Evolutionary conservation across 2,329 filamentous ascomycete species (phyloP), one percentile per base, ranked within the genome.

Genomic region (Epichloe hybrida): DNA sequence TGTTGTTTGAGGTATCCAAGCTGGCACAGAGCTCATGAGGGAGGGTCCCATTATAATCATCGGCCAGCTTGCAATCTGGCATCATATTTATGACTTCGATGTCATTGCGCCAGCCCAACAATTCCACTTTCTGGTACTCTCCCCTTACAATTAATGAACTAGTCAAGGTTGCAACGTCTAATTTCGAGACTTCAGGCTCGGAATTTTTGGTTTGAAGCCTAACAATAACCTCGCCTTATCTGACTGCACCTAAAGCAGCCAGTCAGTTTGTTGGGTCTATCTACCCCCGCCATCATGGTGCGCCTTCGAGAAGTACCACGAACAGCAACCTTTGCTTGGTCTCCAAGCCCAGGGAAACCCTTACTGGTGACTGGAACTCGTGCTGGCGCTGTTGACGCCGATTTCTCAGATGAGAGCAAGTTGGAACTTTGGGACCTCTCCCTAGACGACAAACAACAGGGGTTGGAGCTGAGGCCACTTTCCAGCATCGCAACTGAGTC

Each of bases 321-420:
- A 71, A 98, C 93, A 63, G 93, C 91, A 69, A 86, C 91, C 62
- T 98, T 98, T 69, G 88, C 93, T 64, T 98, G 93, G 91, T 95
- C 88, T 59, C 86, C 90, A 27, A 86, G 83, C 60, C 72, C 87
- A 48, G 78, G 80, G 39, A 81, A 83, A 59, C 89, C 91, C 60
- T 76, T 95, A 59, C 75, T 98, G 57, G 91, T 88, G 54, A 98
- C 93, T 31, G 93, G 93, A 61, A 98, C 93, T 45, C 84, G 90
- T 60, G 90, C 93, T 54, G 93, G 93, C 56, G 93, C 93, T 61
- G 89, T 98, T 41, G 89, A 95, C 69, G 90, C 88, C 60, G 90
- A 97, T 69, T 98, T 98, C 71, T 97, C 93, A 31, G 93, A 93
- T 68, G 90, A 97, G 67, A 96, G 89, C 56, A 91, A 91, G 72